These are phyloP conservation scores for Comarum palustre DNA, from an alignment of 306 rosid genomes.

Conservation along the genomic window DNA sequence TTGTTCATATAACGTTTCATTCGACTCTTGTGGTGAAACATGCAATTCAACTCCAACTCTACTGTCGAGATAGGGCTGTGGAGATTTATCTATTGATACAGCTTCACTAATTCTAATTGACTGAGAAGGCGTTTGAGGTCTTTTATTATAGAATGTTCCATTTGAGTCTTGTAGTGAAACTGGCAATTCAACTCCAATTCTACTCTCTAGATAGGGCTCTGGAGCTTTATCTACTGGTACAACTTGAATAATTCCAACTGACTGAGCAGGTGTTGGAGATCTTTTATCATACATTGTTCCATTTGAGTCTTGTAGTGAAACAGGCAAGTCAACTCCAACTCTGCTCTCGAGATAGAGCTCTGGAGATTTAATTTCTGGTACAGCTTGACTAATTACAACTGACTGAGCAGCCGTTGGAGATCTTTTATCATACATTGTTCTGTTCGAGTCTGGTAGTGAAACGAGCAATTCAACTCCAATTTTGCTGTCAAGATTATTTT, in stretches of 20 bases:
- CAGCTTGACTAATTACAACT: constrained; percentile 8
- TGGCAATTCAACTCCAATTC: neutral
- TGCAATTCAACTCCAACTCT: neutral
- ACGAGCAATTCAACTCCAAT: neutral
- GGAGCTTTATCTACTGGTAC: constrained; percentile 13
- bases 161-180: constrained; percentile 12
- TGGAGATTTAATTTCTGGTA: constrained; percentile 14
- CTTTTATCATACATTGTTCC: constrained; percentile 11
- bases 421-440: neutral
- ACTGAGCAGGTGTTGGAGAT: neutral
- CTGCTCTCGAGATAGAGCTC: neutral
- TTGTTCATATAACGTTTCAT: neutral
- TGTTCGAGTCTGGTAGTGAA: constrained; percentile 9
- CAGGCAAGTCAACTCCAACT: neutral
- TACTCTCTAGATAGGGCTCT: neutral
- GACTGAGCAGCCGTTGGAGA: neutral
- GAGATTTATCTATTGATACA: constrained; percentile 9
- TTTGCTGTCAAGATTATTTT: neutral
- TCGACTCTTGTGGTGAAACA: constrained; percentile 4
- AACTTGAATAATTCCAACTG: constrained; percentile 4
- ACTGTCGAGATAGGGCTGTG: neutral
- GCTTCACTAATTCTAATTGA: neutral
- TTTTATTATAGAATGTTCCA: constrained; percentile 8
- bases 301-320: constrained; percentile 9
- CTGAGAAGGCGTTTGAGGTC: neutral